Evolutionary conservation across 768 basidiomycete species (phyloP).

Genomic region (Lactarius vividus): DNA sequence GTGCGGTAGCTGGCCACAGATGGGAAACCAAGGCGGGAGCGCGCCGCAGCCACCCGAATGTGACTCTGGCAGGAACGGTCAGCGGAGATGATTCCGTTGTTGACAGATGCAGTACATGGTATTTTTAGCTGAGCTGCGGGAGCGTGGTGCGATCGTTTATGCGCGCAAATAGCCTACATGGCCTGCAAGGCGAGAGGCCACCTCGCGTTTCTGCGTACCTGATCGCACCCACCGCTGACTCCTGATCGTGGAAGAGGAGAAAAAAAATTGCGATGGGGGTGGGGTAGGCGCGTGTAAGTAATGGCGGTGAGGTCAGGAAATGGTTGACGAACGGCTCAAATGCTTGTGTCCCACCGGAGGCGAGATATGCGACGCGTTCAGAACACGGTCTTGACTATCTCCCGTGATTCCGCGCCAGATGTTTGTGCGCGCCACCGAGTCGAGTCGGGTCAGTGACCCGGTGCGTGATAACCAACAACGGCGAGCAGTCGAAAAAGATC

Average conservation of each 20-base stretch:
- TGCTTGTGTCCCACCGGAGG: background rate
- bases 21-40: constrained; percentile 3
- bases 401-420: background rate
- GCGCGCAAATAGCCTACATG: background rate
- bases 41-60: background rate
- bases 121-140: background rate
- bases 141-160: background rate
- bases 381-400: too few relatives aligned
- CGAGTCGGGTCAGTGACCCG: background rate
- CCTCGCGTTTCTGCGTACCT: constrained; percentile 11
- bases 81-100: background rate
- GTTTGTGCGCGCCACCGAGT: background rate
- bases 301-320: constrained; percentile 9
- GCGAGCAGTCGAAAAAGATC: background rate
- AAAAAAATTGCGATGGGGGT: constrained; percentile 18
- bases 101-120: background rate
- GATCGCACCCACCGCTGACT: constrained; percentile 14
- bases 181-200: background rate
- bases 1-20: constrained; percentile 17
- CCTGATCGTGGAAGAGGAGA: constrained; percentile 19
- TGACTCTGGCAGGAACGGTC: constrained; percentile 1
- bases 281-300: background rate
- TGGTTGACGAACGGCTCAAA: constrained; percentile 16
- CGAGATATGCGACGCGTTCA: background rate
- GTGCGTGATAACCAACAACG: background rate